Conservation (phyloP, 805 yeast genomes). For the Metschnikowia matae region DNA sequence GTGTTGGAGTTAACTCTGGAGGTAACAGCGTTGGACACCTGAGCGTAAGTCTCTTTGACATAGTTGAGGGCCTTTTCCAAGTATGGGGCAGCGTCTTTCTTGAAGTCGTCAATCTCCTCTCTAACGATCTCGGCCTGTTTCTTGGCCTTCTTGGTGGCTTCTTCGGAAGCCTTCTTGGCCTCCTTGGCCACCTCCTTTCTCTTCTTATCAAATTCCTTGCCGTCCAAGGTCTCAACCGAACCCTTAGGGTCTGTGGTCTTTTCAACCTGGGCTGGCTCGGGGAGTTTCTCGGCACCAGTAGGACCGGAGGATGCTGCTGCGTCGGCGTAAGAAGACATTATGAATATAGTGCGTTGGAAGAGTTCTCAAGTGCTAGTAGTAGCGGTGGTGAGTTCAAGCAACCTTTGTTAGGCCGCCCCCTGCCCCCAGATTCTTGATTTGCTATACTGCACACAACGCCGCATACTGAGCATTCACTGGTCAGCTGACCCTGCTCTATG, state of each 20-base stretch:
- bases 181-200: slow-evolving; percentile 26
- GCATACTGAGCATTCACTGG: slow-evolving; percentile 4
- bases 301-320: slow-evolving; percentile 41
- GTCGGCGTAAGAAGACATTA: slow-evolving; percentile 32
- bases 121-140: slow-evolving; percentile 21
- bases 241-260: slow-evolving; percentile 23
- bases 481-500: slow-evolving; percentile 1
- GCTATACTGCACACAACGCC: slow-evolving; percentile 15
- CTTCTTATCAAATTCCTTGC: slow-evolving; percentile 21
- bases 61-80: slow-evolving; percentile 18
- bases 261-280: slow-evolving; percentile 26
- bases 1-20: slow-evolving; percentile 13
- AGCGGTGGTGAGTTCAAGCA: slow-evolving; percentile 1
- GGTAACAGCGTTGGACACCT: slow-evolving; percentile 12
- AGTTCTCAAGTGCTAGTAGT: not conserved
- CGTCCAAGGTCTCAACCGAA: slow-evolving; percentile 21
- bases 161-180: slow-evolving; percentile 17
- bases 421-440: slow-evolving; percentile 16
- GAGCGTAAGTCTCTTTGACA: slow-evolving; percentile 20
- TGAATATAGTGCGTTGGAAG: not conserved
- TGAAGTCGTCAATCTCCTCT: slow-evolving; percentile 17
- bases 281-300: slow-evolving; percentile 25
- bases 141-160: slow-evolving; percentile 18
- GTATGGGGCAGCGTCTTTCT: slow-evolving; percentile 23
- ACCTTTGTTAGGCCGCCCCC: slow-evolving; percentile 5